These are phyloP conservation scores for Penicillium canariense DNA, from an alignment of 495 filamentous ascomycete species.

Conservation along the genomic window DNA sequence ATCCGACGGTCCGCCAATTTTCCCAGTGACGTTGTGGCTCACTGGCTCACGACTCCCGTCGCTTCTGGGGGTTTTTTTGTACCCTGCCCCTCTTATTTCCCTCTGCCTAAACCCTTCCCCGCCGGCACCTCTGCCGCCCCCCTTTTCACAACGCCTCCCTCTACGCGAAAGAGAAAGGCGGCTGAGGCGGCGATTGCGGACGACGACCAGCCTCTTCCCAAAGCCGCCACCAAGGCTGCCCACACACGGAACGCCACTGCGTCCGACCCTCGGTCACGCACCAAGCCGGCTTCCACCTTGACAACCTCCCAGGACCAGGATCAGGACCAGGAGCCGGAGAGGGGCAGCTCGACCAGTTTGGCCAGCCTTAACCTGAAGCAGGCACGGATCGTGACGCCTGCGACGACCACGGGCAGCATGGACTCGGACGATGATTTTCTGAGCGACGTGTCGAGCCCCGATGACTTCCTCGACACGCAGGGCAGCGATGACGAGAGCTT, in stretches of 20 bases:
- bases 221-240: conserved; percentile 39
- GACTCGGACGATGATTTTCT: conserved; percentile 97
- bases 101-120: neutral
- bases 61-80: conserved; percentile 3
- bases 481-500: conserved; percentile 79
- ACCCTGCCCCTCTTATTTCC: conserved; percentile 2
- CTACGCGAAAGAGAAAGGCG: conserved; percentile 88
- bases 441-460: conserved; percentile 78
- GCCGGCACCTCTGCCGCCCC: conserved; percentile 21
- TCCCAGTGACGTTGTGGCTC: conserved; percentile 22
- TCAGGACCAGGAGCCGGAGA: no score
- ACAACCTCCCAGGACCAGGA: conserved; percentile 7
- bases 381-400: conserved; percentile 42
- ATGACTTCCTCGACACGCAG: conserved; percentile 61
- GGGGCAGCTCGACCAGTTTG: conserved; percentile 7
- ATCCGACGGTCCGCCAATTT: conserved; percentile 7
- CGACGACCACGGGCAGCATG: conserved; percentile 59
- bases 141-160: conserved; percentile 61
- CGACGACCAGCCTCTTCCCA: conserved; percentile 36
- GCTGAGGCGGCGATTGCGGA: conserved; percentile 66
- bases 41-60: neutral
- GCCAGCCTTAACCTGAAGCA: conserved; percentile 10
- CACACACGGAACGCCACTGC: conserved; percentile 27
- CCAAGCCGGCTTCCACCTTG: conserved; percentile 9
- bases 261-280: conserved; percentile 11